Conservation (phyloP, 805 yeast genomes). For the Hanseniaspora jakobsenii region DNA sequence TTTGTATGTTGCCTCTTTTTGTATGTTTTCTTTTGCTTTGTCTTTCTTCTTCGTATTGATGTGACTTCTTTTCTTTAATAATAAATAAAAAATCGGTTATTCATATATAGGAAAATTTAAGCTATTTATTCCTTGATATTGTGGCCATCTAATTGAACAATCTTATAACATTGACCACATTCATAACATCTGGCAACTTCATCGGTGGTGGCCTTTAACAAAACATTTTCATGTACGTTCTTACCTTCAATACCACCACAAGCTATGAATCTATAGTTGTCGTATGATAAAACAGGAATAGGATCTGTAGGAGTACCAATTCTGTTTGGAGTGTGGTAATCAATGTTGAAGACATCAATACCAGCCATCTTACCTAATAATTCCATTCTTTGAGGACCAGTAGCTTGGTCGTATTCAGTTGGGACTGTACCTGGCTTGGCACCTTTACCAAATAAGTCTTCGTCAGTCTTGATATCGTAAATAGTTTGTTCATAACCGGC, state of each 20-base stretch:
- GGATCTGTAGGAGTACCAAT: constrained; percentile 86
- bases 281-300: constrained; percentile 76
- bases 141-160: constrained; percentile 58
- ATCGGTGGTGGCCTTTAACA: constrained; percentile 79
- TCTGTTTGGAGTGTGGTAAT: constrained; percentile 79
- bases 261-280: constrained; percentile 88
- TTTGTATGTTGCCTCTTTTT: no score
- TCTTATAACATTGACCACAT: constrained; percentile 88
- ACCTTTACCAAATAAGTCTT: constrained; percentile 71
- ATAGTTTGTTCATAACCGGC: constrained; percentile 6
- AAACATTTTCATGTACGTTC: constrained; percentile 67
- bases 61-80: no score
- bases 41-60: no score
- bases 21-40: no score
- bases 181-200: constrained; percentile 95
- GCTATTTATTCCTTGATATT: no score
- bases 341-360: constrained; percentile 81
- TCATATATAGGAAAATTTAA: no score
- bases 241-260: constrained; percentile 95
- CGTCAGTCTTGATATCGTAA: constrained; percentile 14
- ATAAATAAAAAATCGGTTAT: no score
- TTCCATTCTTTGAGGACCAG: constrained; percentile 97
- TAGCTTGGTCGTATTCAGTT: constrained; percentile 89
- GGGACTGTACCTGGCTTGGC: constrained; percentile 78
- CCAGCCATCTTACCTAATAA: constrained; percentile 89